Base-by-base conservation (phyloP, 2,329 filamentous ascomycete genomes). In the Neonectria magnoliae region DNA sequence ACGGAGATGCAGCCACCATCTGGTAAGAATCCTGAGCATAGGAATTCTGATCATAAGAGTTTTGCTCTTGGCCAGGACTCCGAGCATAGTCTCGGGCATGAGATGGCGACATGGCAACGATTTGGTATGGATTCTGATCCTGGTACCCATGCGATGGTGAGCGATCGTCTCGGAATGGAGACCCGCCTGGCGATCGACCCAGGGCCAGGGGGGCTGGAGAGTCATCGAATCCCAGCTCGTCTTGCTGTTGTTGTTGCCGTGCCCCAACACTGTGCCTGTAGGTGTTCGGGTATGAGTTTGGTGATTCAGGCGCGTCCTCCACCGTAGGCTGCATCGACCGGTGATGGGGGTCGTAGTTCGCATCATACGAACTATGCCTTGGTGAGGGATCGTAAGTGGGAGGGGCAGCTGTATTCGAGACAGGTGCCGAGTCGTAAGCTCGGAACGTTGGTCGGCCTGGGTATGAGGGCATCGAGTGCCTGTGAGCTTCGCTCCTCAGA, bases 221-320 rank as follows among this genome's bases (percentile, higher is more conserved):
- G 36, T 77, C 72, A 13, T 82, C 78, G 60, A 81, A 84, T 3
- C 76, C 78, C 55, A 74, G 67, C 52, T 83, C 81, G 25, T 82
- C 80, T n/a, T 70, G 68, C 33, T 72, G 67, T 29, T 69, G 67
- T 51, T 63, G 45, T 72, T 70, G 33, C 14, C 36, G 36, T 41
- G 70, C 66, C 18, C 38, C 38, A 20, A 59, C 68, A 54, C 68
- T 71, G 16, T 75, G 71, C 29, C 72, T 58, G 51, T 70, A 66
- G 8, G 73, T 66, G n/a, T 78, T 75, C 7, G 76, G 70, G 4
- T 68, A 60, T 8, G 62, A 64, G 4, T 69, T 69, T 1, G 82
- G 80, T 1, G 85, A 84, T 53, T 89, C 87, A 4, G 88, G 88
- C 6, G 84, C 87, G 67, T 91, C 89, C 73, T 91, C 89, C 6